Percentiles rank a stretch among this genome's conserved stretches.
Evolutionary conservation across 1,284 basidiomycete species (phyloP).

Genomic region (Trichosporon sp.): DNA sequence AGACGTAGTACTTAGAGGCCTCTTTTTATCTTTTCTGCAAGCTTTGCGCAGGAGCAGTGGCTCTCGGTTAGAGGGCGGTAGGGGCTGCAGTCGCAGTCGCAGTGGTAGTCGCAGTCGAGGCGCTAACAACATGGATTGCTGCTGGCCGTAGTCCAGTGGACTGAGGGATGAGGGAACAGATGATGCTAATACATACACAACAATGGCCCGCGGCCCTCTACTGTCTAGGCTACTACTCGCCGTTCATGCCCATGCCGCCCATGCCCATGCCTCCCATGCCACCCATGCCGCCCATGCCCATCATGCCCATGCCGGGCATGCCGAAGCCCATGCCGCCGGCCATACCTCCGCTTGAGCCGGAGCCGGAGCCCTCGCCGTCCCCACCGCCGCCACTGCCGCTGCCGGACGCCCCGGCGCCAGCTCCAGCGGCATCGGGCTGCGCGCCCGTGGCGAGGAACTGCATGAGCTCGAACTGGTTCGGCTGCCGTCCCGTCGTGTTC

Average conservation of each 20-base stretch:
- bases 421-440: constrained; percentile 1
- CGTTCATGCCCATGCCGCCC: neutral
- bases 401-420: neutral
- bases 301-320: neutral
- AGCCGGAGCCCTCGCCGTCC: neutral
- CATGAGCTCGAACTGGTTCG: constrained; percentile 45
- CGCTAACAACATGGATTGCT: no score
- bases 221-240: neutral
- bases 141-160: no score
- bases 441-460: constrained; percentile 29
- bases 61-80: no score
- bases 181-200: constrained; percentile 6
- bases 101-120: no score
- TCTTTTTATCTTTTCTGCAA: neutral
- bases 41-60: neutral
- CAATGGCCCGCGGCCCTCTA: neutral
- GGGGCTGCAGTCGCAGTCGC: no score
- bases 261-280: neutral
- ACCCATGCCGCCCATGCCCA: constrained; percentile 10
- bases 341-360: neutral
- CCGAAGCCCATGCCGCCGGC: neutral
- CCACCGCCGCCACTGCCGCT: neutral
- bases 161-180: neutral
- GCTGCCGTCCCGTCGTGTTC: constrained; percentile 31
- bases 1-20: neutral